Conservation (phyloP, 257 asterid genomes). For the Buddleja alternifolia region DNA sequence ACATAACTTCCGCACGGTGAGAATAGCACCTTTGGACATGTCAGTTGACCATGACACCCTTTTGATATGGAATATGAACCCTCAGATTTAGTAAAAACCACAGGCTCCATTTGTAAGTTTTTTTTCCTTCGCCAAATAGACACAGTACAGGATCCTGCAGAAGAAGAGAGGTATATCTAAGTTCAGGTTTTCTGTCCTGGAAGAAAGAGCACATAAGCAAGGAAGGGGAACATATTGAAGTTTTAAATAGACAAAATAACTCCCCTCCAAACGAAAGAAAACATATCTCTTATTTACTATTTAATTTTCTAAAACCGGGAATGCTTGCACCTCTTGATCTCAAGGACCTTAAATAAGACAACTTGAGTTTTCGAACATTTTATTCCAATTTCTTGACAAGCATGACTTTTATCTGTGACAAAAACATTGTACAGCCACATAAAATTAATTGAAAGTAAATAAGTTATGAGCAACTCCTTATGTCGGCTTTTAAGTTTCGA, state of each 20-base stretch:
- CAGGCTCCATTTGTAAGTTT: slow-evolving; percentile 56
- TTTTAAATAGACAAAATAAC: not conserved
- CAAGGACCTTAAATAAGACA: slow-evolving; percentile 21
- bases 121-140: slow-evolving; percentile 70
- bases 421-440: slow-evolving; percentile 16
- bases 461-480: slow-evolving; percentile 19
- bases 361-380: not conserved
- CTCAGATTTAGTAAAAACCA: slow-evolving; percentile 56
- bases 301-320: not conserved
- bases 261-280: slow-evolving; percentile 16
- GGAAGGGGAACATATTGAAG: not conserved
- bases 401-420: slow-evolving; percentile 12
- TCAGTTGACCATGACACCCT: slow-evolving; percentile 46
- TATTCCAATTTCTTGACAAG: slow-evolving; percentile 17
- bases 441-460: slow-evolving; percentile 7
- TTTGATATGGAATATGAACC: slow-evolving; percentile 59
- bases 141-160: slow-evolving; percentile 63
- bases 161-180: slow-evolving; percentile 16
- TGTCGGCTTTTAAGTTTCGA: slow-evolving; percentile 2
- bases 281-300: not conserved
- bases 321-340: not conserved
- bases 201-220: slow-evolving; percentile 21
- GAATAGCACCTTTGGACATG: slow-evolving; percentile 76
- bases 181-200: slow-evolving; percentile 16
- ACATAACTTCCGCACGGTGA: slow-evolving; percentile 70